Base-by-base conservation (phyloP, 139 green algal genomes). In the Tetraselmis chui region DNA sequence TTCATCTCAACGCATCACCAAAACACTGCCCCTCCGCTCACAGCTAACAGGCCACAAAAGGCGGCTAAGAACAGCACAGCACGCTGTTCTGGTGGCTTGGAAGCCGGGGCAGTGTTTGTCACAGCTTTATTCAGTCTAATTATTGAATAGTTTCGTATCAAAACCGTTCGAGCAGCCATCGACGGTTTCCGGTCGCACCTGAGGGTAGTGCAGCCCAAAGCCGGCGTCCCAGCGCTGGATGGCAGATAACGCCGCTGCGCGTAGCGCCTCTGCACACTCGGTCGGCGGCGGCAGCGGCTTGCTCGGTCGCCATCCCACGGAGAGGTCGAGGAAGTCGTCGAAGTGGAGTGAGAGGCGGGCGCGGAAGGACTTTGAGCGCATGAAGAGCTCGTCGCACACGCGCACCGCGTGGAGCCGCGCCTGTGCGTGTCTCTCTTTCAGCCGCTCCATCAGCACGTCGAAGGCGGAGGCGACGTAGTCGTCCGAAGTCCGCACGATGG, bases 331-430 rank as follows among this genome's bases (percentile, higher is more conserved):
- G 29, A 91, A 87, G 27, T 74, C 30, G 1, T 59, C 59, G 30
- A 91, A 83, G 24, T 82, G 27, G 1, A 31, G 5, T 2, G 80
- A n/a, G 27, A 88, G 45, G 1, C 76, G 75, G 2, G 23, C 1
- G 1, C 87, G 80, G 76, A 91, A 91, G 28, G 76, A 27, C 1
- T 31, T 76, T 59, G 80, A 87, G 45, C 88, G 86, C 77, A 81
- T 74, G 59, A 91, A 89, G 0, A 91, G 85, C 83, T 87, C 76
- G 29, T 83, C 82, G 23, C 31, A 82, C 23, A 91, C 24, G 5
- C 82, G 79, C 76, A 91, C 29, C 1, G 80, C 80, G 45, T 87
- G 84, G 28, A 91, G 78, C 22, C 88, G 80, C n/a, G 86, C 87
- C 82, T 90, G 84, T 1, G 84, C 80, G 77, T 90, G 77, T 0